phyloP scores from a whole-genome alignment of 345 rosid genomes.

The Gossypium anomalum region DNA sequence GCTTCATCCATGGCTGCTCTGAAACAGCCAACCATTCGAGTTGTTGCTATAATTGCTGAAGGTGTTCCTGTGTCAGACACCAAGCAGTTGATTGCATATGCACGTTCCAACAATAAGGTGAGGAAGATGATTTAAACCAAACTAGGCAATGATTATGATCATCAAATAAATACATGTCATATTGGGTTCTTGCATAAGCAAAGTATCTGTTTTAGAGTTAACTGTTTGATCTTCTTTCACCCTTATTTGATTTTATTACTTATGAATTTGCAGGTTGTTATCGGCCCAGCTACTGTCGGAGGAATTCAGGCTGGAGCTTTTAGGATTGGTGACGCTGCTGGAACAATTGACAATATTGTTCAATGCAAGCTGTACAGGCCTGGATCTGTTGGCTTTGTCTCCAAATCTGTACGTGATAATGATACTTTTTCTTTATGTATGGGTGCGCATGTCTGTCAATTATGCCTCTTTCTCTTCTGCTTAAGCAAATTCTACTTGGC shows the following conservation, averaged over 20 bases:
- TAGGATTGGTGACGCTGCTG: constrained; percentile 98
- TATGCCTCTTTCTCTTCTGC: constrained; percentile 1
- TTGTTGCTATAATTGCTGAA: constrained; percentile 95
- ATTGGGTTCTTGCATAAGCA: background rate
- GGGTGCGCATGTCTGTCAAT: background rate
- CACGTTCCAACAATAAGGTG: constrained; percentile 94
- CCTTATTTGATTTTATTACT: constrained; percentile 11
- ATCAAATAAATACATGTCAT: background rate
- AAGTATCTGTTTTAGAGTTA: background rate
- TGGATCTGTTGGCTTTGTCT: constrained; percentile 95
- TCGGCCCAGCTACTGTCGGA: constrained; percentile 99
- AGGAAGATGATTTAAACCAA: constrained; percentile 14
- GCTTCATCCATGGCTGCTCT: constrained; percentile 95
- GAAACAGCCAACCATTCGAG: constrained; percentile 91
- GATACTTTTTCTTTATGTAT: constrained; percentile 1
- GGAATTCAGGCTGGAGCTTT: constrained; percentile 98
- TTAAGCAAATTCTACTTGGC: background rate
- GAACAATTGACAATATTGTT: constrained; percentile 88
- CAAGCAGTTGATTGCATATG: constrained; percentile 85
- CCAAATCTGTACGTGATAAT: constrained; percentile 78
- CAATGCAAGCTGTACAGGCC: constrained; percentile 93
- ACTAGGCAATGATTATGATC: background rate
- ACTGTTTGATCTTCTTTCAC: background rate
- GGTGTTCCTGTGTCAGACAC: constrained; percentile 96
- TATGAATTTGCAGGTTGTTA: constrained; percentile 66